Conservation (phyloP, 129 eudicot genomes). For the Flaveria sonorensis region DNA sequence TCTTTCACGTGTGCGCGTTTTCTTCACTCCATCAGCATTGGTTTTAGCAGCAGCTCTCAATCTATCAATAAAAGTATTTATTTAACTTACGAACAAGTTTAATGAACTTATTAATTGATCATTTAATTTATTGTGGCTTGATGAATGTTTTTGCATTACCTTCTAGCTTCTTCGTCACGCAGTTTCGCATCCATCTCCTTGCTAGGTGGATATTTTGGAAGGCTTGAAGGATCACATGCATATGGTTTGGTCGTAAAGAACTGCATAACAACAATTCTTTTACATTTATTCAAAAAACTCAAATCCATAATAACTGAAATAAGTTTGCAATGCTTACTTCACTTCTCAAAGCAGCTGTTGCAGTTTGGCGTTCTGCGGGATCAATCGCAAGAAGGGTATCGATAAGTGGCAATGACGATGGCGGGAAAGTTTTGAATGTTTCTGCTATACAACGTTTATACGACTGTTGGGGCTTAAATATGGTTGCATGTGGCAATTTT, state of each 20-base stretch:
- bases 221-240: conserved; percentile 93
- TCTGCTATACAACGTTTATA: conserved; percentile 61
- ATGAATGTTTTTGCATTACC: conserved; percentile 37
- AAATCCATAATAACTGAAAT: not conserved
- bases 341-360: conserved; percentile 68
- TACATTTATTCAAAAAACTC: not conserved
- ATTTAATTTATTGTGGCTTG: not conserved
- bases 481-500: conserved; percentile 80
- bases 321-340: conserved; percentile 46
- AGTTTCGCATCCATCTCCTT: conserved; percentile 96
- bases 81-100: not conserved
- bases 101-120: not conserved
- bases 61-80: conserved; percentile 35
- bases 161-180: conserved; percentile 92
- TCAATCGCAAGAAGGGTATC: conserved; percentile 89
- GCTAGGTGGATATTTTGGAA: conserved; percentile 93
- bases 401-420: conserved; percentile 70
- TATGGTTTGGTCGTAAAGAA: conserved; percentile 82
- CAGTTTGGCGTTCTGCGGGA: conserved; percentile 75
- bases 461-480: conserved; percentile 73
- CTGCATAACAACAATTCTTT: conserved; percentile 32
- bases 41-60: conserved; percentile 73
- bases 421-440: conserved; percentile 66
- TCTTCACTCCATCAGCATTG: conserved; percentile 62
- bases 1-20: conserved; percentile 64